These are phyloP conservation scores for Scorias spongiosa DNA, from an alignment of 2,329 filamentous ascomycete species.

Conservation along the genomic window DNA sequence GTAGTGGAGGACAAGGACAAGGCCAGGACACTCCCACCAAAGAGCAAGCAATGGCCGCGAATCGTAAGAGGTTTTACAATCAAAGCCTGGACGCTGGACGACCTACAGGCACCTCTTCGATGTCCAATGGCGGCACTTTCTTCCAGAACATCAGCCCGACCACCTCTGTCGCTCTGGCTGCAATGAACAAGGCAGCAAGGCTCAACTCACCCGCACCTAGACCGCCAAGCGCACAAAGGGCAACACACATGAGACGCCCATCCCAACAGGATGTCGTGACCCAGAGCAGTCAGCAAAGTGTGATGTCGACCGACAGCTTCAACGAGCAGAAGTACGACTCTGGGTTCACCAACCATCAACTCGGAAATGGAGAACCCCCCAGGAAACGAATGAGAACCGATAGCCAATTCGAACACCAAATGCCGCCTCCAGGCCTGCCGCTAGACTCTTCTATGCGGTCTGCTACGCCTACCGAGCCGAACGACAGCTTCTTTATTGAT, in stretches of 20 bases:
- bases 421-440: slow-evolving; percentile 16
- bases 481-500: slow-evolving; percentile 61
- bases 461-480: slow-evolving; percentile 59
- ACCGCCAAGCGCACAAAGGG: slow-evolving; percentile 44
- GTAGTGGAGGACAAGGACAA: slow-evolving; percentile 52
- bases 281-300: slow-evolving; percentile 67
- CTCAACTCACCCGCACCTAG: slow-evolving; percentile 75
- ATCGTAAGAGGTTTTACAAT: slow-evolving; percentile 80
- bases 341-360: slow-evolving; percentile 47
- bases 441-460: slow-evolving; percentile 45
- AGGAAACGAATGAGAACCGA: slow-evolving; percentile 54
- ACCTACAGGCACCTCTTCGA: slow-evolving; percentile 11
- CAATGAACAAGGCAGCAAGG: slow-evolving; percentile 81
- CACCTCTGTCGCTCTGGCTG: slow-evolving; percentile 81
- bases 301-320: slow-evolving; percentile 25
- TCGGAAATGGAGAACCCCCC: slow-evolving; percentile 48
- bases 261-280: slow-evolving; percentile 56
- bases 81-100: slow-evolving; percentile 37
- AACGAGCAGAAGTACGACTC: slow-evolving; percentile 42
- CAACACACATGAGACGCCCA: slow-evolving; percentile 52
- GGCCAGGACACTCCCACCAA: slow-evolving; percentile 85
- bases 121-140: slow-evolving; percentile 60
- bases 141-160: slow-evolving; percentile 95
- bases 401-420: slow-evolving; percentile 14
- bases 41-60: slow-evolving; percentile 93